These are phyloP conservation scores for Pseudevernia furfuracea DNA, from an alignment of 495 filamentous ascomycete genomes.

Conservation along the genomic window DNA sequence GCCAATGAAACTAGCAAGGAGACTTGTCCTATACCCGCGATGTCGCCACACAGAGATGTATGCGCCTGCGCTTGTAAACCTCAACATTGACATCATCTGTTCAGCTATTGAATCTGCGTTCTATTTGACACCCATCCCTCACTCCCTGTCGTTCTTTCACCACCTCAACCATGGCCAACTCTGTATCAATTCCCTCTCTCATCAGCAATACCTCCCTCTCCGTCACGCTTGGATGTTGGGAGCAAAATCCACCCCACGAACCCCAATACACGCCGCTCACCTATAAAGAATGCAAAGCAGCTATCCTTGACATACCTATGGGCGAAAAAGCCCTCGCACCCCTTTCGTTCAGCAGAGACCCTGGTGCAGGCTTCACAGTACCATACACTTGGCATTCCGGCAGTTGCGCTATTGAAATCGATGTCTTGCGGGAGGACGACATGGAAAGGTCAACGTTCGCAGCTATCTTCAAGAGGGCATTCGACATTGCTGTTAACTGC, in stretches of 20 bases:
- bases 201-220: conserved; percentile 4
- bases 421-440: background rate
- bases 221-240: background rate
- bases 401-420: background rate
- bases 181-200: background rate
- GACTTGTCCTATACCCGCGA: background rate
- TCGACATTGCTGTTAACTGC: conserved; percentile 4
- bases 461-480: background rate
- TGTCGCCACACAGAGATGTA: background rate
- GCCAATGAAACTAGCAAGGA: background rate
- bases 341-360: background rate
- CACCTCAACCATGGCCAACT: background rate
- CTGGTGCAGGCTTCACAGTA: conserved; percentile 1
- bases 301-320: background rate
- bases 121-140: background rate
- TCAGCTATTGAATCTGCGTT: background rate
- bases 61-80: background rate
- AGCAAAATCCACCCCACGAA: background rate
- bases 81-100: background rate
- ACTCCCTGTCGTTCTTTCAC: background rate
- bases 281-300: conserved; percentile 6
- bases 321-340: conserved; percentile 11
- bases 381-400: conserved; percentile 2
- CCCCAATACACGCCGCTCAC: background rate
- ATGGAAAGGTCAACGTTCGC: conserved; percentile 8